These are phyloP conservation scores for Hericium rajendrae DNA, from an alignment of 768 basidiomycete species.

Conservation along the genomic window DNA sequence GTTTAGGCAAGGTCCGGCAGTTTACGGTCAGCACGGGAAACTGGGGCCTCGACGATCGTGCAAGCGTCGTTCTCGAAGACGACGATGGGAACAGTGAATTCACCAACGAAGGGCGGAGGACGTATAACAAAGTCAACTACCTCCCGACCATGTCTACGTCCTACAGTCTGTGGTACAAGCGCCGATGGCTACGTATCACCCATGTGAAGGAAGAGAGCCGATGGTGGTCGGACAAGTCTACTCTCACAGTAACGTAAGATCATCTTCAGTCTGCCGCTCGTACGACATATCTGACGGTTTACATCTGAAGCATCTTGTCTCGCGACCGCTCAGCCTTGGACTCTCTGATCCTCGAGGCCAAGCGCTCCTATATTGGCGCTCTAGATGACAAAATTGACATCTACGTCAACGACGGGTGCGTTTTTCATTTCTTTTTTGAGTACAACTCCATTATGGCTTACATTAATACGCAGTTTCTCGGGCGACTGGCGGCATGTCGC, in stretches of 20 bases:
- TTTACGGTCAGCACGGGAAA: conserved; percentile 39
- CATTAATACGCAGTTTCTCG: conserved; percentile 2
- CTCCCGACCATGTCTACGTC: conserved; percentile 31
- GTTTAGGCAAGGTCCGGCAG: conserved; percentile 32
- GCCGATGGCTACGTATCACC: conserved; percentile 20
- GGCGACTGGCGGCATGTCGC: conserved; percentile 46
- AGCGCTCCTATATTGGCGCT: conserved; percentile 3
- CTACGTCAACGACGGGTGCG: conserved; percentile 37
- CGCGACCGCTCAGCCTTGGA: conserved; percentile 13
- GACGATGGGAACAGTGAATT: conserved; percentile 3
- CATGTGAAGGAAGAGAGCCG: conserved; percentile 28
- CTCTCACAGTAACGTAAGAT: conserved; percentile 34
- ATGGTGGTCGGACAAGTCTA: conserved; percentile 28
- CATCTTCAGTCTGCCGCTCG: neutral
- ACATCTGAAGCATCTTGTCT: neutral
- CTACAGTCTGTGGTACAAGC: conserved; percentile 40
- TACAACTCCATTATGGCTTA: neutral
- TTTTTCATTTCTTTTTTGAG: neutral
- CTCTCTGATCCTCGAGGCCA: conserved; percentile 10
- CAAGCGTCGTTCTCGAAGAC: conserved; percentile 16
- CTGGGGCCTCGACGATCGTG: conserved; percentile 27
- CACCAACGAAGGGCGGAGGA: neutral
- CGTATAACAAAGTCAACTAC: conserved; percentile 25
- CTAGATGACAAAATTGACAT: conserved; percentile 21
- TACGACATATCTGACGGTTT: neutral